Conservation (phyloP, 2,329 filamentous ascomycete species). For the Fusarium sp. region DNA sequence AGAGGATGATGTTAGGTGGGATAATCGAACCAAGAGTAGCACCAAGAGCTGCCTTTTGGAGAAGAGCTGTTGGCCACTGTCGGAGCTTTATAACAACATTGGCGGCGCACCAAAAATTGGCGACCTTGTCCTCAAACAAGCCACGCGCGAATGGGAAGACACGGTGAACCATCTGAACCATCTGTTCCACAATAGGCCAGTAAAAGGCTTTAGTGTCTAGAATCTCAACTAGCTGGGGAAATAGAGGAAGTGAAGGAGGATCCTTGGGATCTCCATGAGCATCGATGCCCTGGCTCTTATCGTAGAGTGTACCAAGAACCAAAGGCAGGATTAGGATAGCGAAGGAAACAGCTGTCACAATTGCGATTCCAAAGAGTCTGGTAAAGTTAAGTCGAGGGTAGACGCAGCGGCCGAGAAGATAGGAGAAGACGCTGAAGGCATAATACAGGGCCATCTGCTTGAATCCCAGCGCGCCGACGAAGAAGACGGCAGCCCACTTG, state of each 20-base stretch:
- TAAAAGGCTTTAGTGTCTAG: conserved; percentile 72
- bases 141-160: conserved; percentile 96
- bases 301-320: conserved; percentile 73
- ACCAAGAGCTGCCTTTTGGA: conserved; percentile 79
- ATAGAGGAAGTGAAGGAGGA: conserved; percentile 68
- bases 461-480: conserved; percentile 92
- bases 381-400: conserved; percentile 73
- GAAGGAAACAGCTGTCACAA: conserved; percentile 78
- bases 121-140: conserved; percentile 97
- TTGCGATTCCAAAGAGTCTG: conserved; percentile 77
- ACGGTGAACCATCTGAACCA: conserved; percentile 86
- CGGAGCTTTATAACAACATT: conserved; percentile 91
- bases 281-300: conserved; percentile 70
- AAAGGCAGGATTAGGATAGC: conserved; percentile 78
- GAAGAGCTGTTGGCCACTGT: conserved; percentile 71
- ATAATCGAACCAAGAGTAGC: conserved; percentile 80
- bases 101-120: conserved; percentile 95
- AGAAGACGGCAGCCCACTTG: conserved; percentile 91
- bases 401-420: conserved; percentile 86
- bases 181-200: conserved; percentile 78
- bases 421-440: conserved; percentile 90
- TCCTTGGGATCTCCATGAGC: conserved; percentile 64
- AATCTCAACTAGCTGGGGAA: conserved; percentile 63
- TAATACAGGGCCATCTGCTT: conserved; percentile 99
- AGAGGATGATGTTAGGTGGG: conserved; percentile 80